These are phyloP conservation scores for Chaetothyriales sp. DNA, from an alignment of 2,329 filamentous ascomycete species.

Conservation along the genomic window DNA sequence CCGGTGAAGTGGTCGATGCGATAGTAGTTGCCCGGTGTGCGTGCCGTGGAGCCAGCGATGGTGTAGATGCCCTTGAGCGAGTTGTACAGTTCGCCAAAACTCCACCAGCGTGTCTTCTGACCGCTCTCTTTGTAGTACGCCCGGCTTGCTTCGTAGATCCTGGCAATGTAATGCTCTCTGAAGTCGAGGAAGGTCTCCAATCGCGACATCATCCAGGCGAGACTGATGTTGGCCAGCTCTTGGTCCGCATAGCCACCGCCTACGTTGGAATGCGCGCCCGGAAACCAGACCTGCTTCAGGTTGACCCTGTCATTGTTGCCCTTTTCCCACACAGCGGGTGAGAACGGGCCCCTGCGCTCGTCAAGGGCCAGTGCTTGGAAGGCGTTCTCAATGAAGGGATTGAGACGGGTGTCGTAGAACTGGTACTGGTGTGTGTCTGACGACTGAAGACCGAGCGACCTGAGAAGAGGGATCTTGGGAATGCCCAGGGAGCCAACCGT, in stretches of 20 bases:
- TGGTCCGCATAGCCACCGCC: constrained; percentile 35
- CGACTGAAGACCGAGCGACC: constrained; percentile 7
- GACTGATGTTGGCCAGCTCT: constrained; percentile 33
- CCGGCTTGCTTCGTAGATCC: constrained; percentile 10
- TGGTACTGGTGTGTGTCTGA: constrained; percentile 19
- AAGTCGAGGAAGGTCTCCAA: constrained; percentile 21
- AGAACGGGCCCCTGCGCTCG: constrained; percentile 20
- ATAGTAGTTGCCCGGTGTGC: constrained; percentile 19
- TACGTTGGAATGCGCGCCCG: constrained; percentile 34
- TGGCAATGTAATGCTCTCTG: constrained; percentile 13
- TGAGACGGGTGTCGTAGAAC: constrained; percentile 21
- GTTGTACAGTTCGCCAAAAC: constrained; percentile 17
- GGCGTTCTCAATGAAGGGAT: constrained; percentile 21
- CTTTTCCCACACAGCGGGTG: constrained; percentile 21
- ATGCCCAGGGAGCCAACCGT: constrained; percentile 23
- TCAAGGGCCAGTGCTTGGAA: constrained; percentile 23
- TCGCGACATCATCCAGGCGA: constrained; percentile 38
- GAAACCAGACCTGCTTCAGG: constrained; percentile 34
- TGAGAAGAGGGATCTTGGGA: constrained; percentile 14
- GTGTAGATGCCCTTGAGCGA: constrained; percentile 15
- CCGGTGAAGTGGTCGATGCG: constrained; percentile 15
- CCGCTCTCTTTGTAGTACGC: constrained; percentile 13
- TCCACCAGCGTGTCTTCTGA: constrained; percentile 16
- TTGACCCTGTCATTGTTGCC: constrained; percentile 18
- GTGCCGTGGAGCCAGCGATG: constrained; percentile 13